Conservation (phyloP, 2,329 filamentous ascomycete genomes). For the Alternaria dauci region DNA sequence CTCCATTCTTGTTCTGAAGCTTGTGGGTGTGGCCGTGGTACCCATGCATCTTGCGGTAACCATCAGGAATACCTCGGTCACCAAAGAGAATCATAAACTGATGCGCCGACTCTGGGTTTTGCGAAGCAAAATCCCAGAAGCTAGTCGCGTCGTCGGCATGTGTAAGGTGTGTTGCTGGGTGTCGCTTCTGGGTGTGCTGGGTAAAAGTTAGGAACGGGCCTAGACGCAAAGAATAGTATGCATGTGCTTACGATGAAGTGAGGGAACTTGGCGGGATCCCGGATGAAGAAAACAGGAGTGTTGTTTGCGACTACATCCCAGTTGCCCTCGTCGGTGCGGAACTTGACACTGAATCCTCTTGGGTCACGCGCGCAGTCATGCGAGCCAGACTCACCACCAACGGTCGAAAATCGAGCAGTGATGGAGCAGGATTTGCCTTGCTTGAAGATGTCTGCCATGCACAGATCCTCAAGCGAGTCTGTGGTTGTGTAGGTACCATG, state of each 20-base stretch:
- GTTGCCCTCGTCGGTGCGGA: conserved; percentile 77
- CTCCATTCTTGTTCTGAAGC: conserved; percentile 61
- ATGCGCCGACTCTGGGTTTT: conserved; percentile 63
- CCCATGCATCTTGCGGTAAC: conserved; percentile 65
- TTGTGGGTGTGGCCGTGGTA: conserved; percentile 63
- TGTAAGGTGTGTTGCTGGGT: conserved; percentile 73
- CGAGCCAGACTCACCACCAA: conserved; percentile 76
- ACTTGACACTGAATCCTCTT: conserved; percentile 76
- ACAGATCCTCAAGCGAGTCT: conserved; percentile 57
- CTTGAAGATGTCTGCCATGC: conserved; percentile 58
- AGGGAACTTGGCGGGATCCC: conserved; percentile 72
- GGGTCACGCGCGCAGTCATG: conserved; percentile 76
- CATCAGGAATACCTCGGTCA: conserved; percentile 64
- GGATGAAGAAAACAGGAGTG: conserved; percentile 78
- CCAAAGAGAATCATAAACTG: conserved; percentile 65
- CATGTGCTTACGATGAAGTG: conserved; percentile 63
- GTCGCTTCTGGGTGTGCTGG: conserved; percentile 74
- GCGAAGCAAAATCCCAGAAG: conserved; percentile 70
- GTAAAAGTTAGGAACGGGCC: not conserved
- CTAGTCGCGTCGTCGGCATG: conserved; percentile 70
- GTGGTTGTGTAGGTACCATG: conserved; percentile 60
- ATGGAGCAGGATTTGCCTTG: conserved; percentile 74
- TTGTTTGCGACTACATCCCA: conserved; percentile 78
- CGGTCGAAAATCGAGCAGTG: conserved; percentile 76
- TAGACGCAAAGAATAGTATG: too few species aligned